phyloP scores from a whole-genome alignment of 2,329 filamentous ascomycete genomes.

The Colletotrichum filicis region DNA sequence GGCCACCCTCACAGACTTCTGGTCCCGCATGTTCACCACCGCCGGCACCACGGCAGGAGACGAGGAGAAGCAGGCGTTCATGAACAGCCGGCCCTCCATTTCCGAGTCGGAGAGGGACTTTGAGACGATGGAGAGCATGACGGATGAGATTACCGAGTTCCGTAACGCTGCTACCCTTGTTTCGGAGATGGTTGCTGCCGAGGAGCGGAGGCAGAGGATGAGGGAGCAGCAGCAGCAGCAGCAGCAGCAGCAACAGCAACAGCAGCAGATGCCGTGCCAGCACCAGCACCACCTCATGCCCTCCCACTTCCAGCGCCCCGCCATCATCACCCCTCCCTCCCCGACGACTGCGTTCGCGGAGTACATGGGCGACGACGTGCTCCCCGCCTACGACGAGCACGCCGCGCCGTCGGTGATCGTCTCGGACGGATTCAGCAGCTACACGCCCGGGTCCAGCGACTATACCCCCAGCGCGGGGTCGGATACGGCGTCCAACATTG shows the following conservation, averaged over 20 bases:
- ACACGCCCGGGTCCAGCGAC: constrained; percentile 45
- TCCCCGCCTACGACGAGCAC: constrained; percentile 54
- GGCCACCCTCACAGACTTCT: constrained; percentile 37
- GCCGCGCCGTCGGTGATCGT: constrained; percentile 47
- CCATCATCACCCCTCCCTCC: constrained; percentile 36
- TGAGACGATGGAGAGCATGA: constrained; percentile 49
- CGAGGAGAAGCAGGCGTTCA: constrained; percentile 51
- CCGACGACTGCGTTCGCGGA: constrained; percentile 42
- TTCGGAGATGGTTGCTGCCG: constrained; percentile 56
- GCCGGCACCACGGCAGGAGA: constrained; percentile 43
- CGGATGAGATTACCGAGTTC: constrained; percentile 61
- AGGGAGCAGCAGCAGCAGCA: constrained; percentile 36
- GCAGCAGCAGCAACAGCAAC: constrained; percentile 39
- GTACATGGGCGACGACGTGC: constrained; percentile 47
- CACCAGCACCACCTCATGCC: constrained; percentile 20
- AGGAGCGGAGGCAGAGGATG: constrained; percentile 45
- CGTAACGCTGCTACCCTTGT: constrained; percentile 58
- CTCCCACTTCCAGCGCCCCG: constrained; percentile 29
- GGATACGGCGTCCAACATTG: constrained; percentile 26
- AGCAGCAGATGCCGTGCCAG: not conserved
- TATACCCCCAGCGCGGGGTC: constrained; percentile 40
- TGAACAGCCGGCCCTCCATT: constrained; percentile 37
- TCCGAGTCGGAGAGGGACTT: constrained; percentile 17
- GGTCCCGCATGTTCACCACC: constrained; percentile 45
- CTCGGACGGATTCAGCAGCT: constrained; percentile 55